Base-by-base conservation (phyloP, 2,329 filamentous ascomycete genomes). In the Claviceps digitariae region DNA sequence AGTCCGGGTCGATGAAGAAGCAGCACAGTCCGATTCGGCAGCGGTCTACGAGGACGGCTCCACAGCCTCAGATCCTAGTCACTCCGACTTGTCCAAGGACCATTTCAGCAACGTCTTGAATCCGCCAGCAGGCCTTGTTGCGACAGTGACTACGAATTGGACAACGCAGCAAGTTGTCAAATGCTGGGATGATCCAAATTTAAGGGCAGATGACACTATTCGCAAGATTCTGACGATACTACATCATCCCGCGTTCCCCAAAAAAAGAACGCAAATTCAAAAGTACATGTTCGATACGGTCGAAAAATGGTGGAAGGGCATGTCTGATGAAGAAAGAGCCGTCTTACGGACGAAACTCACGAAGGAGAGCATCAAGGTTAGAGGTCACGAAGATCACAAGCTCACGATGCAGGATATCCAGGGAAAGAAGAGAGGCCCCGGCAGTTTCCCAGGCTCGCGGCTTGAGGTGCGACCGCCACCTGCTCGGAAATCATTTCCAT, bases 221-320 rank as follows among this genome's bases (percentile, higher is more conserved):
- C 72, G 84, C 56, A 87, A 95, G 58, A 81, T 91, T 29, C 68
- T 87, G 44, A 77, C 78, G 20, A 81, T 87, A 5, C 90, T 95
- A 70, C 90, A 96, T 65, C 90, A 96, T 64, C 90, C 90, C 0
- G 85, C 84, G 2, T 73, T 87, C 41, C 81, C 89, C 10, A 79
- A 91, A 59, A 79, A 83, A 55, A 75, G 76, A 56, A 75, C 84
- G 53, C 83, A 91, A 63, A 81, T 90, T 31, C 90, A 95, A 59
- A 77, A 79, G 50, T 82, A 81, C 52, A 95, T 95, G 90, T 95
- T 86, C 67, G 76, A 82, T 34, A 83, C 83, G 0, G 87, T 95
- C 1, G 76, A 85, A 57, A 74, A 77, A 52, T 95, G 90, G 90
- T 83, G 80, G 1, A 76, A 85, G 45, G 77, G 80, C 48, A 58